A percentile compares a stretch with the other conserved stretches of the same genome.
These are phyloP conservation scores for Viridothelium virens DNA, from an alignment of 495 filamentous ascomycete species.

Conservation along the genomic window DNA sequence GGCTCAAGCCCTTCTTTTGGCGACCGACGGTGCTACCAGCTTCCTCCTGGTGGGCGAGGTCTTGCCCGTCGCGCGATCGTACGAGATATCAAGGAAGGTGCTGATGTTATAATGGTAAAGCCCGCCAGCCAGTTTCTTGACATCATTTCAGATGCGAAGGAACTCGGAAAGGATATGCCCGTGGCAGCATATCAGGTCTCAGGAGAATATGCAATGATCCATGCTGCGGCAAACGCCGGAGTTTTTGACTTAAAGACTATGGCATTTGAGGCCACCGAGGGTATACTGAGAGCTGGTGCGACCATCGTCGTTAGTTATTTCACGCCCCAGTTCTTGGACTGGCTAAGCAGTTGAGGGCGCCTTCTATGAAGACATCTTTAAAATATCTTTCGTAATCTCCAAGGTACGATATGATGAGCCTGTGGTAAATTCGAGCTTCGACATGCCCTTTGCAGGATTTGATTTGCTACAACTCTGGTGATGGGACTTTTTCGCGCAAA, in stretches of 20 bases:
- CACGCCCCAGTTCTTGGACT: constrained; percentile 85
- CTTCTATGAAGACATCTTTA: neutral
- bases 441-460: neutral
- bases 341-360: constrained; percentile 44
- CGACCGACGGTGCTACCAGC: constrained; percentile 91
- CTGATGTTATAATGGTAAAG: constrained; percentile 99
- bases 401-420: neutral
- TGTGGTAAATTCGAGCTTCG: neutral
- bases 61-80: constrained; percentile 85
- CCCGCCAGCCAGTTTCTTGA: constrained; percentile 89
- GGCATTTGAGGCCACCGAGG: constrained; percentile 88
- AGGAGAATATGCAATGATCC: constrained; percentile 97
- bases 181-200: constrained; percentile 94
- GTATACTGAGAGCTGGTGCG: constrained; percentile 86
- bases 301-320: constrained; percentile 92
- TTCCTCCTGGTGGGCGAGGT: constrained; percentile 86
- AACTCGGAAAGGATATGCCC: constrained; percentile 80
- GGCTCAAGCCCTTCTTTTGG: constrained; percentile 89
- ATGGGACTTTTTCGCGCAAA: no score
- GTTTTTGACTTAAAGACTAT: constrained; percentile 96
- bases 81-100: constrained; percentile 84
- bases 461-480: no score
- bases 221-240: constrained; percentile 87
- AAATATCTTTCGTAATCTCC: neutral
- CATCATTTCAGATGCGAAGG: constrained; percentile 92